Percentiles rank a stretch among this genome's conserved stretches.
Evolutionary conservation across 495 filamentous ascomycete species (phyloP).

Genomic region (Penicillium ochrochloron): DNA sequence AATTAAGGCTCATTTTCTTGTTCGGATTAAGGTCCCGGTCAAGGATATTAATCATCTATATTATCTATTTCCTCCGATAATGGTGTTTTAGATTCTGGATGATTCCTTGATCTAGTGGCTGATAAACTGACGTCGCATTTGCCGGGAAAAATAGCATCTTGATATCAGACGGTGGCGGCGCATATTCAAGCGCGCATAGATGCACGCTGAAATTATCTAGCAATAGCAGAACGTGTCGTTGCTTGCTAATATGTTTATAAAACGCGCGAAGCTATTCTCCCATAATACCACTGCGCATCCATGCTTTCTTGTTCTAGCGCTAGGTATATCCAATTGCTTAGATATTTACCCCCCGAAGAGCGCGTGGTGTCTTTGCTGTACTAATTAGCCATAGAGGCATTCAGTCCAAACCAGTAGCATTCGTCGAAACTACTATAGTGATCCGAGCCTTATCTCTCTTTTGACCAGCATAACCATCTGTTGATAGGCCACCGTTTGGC

Average conservation of each 20-base stretch:
- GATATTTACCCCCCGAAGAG: slow-evolving; percentile 22
- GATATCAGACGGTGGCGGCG: slow-evolving; percentile 1
- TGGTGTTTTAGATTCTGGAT: not conserved
- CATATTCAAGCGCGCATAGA: not conserved
- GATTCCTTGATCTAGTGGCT: not conserved
- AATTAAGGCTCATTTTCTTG: not conserved
- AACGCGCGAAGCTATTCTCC: slow-evolving; percentile 31
- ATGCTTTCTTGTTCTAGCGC: slow-evolving; percentile 11
- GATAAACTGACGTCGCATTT: not conserved
- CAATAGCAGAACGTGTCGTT: slow-evolving; percentile 25
- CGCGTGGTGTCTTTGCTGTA: slow-evolving; percentile 23
- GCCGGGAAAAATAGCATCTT: not conserved
- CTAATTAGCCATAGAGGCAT: slow-evolving; percentile 30
- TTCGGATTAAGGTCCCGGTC: not conserved
- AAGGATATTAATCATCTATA: not conserved
- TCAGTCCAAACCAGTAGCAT: slow-evolving; percentile 27
- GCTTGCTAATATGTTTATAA: slow-evolving; percentile 26
- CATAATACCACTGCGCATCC: slow-evolving; percentile 25
- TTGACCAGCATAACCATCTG: slow-evolving; percentile 7
- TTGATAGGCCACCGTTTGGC: slow-evolving; percentile 18
- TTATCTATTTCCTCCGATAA: not conserved
- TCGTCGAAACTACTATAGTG: slow-evolving; percentile 24
- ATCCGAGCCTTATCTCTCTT: slow-evolving; percentile 25
- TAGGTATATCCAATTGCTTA: slow-evolving; percentile 18
- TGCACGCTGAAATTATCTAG: slow-evolving; percentile 31